phyloP scores from a whole-genome alignment of 2,329 filamentous ascomycete genomes.

The Nothopassalora personata region DNA sequence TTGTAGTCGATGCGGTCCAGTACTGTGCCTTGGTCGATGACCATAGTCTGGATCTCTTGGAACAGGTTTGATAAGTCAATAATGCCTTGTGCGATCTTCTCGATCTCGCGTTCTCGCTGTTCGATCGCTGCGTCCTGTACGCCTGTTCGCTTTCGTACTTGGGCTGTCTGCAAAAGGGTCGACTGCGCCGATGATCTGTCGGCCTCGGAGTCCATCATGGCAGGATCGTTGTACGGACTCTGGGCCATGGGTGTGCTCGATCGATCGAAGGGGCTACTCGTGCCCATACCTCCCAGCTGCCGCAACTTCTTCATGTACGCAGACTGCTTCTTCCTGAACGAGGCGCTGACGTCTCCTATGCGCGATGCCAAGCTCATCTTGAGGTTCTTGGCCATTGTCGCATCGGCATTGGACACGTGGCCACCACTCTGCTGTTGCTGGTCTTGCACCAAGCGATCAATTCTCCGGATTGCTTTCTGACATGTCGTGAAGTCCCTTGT shows the following conservation, averaged over 20 bases:
- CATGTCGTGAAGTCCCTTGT: conserved; percentile 86
- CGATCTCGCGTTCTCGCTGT: conserved; percentile 93
- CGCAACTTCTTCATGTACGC: conserved; percentile 70
- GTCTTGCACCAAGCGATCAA: conserved; percentile 82
- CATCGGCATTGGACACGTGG: conserved; percentile 73
- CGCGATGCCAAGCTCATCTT: conserved; percentile 83
- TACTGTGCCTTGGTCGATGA: conserved; percentile 50
- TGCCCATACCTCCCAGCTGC: conserved; percentile 43
- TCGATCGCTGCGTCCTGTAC: conserved; percentile 77
- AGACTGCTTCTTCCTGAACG: conserved; percentile 95
- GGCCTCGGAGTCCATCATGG: conserved; percentile 85
- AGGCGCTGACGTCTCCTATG: conserved; percentile 86
- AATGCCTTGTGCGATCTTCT: conserved; percentile 95
- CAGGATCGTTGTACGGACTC: conserved; percentile 74
- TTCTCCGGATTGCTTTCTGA: conserved; percentile 78
- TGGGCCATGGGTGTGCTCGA: conserved; percentile 44
- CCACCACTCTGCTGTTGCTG: conserved; percentile 59
- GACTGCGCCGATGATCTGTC: conserved; percentile 89
- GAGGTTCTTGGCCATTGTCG: conserved; percentile 93
- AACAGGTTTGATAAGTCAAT: conserved; percentile 96
- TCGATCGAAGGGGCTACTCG: conserved; percentile 43
- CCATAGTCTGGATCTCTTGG: conserved; percentile 92
- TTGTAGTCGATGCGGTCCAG: conserved; percentile 66
- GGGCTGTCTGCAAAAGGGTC: conserved; percentile 69
- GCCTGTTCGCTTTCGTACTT: conserved; percentile 55